Evolutionary conservation across 1,284 basidiomycete genomes (phyloP), one percentile per base, ranked within the genome.

Genomic region (Sporisorium scitamineum): DNA sequence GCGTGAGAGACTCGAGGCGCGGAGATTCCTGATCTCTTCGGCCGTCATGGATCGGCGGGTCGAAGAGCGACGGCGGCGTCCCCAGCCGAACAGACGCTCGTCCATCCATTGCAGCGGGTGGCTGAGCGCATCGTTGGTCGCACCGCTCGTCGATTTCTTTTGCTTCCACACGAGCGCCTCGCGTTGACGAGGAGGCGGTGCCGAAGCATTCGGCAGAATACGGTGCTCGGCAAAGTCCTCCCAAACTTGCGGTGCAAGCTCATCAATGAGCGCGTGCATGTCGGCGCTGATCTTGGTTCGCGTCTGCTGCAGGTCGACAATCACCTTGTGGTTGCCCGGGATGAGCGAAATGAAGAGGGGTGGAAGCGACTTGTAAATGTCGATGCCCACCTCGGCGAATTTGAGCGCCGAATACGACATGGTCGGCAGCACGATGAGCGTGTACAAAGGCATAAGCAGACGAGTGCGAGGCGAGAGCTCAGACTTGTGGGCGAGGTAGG

Each of bases 381-480:
- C 97, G 90, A 98, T 92, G 39, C 97, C 97, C 20, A 96, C 97
- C 86, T 99, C 97, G 51, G 96, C 96, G 84, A 99, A 99, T 86
- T 98, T 98, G 72, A 99, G 89, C 11, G 96, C 94, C 9, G 94
- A 94, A 84, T 93, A 95, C 55, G 93, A 95, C 87, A 98, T 92
- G 82, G 92, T 90, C 8, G 97, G 97, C 42, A 99, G 87, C 2
- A 90, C 88, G 20, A 90, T 87, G 69, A 94, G 88, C 61, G 94
- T 90, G 41, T 94, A 86, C 76, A 96, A 88, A 0, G 97, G 96
- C 9, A 94, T 93, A 87, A 90, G 90, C 47, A 94, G 86, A 70
- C 89, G 89, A 88, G 91, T 93, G 5, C 66, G 56, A 2, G 68
- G 53, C 39, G 70, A 70, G n/a, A 69, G 55, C 32, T 64, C 44